A percentile compares a stretch with the other conserved stretches of the same genome.
Evolutionary conservation across 2,329 filamentous ascomycete species (phyloP).

Genomic region (Xylariales sp.): DNA sequence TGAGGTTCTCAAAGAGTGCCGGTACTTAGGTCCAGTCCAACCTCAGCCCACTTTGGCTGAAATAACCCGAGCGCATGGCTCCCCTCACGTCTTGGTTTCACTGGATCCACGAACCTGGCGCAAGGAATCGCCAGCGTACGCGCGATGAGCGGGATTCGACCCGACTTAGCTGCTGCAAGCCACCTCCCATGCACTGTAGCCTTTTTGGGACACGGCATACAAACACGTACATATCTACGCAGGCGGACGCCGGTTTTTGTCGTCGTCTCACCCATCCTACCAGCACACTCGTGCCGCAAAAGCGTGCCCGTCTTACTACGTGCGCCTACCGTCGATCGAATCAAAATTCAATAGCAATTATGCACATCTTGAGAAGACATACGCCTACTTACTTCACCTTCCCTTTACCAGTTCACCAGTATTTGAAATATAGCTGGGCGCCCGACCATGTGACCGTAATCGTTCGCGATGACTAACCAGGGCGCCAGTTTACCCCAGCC

Average conservation of each 20-base stretch:
- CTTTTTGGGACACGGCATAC: conserved; percentile 21
- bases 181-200: conserved; percentile 35
- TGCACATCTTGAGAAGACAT: background rate
- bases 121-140: conserved; percentile 33
- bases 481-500: conserved; percentile 12
- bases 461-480: conserved; percentile 11
- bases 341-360: conserved; percentile 3
- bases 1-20: conserved; percentile 21
- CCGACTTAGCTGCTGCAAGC: conserved; percentile 37
- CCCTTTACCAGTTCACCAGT: background rate
- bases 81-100: conserved; percentile 30
- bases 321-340: conserved; percentile 16
- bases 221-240: conserved; percentile 15
- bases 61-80: conserved; percentile 38
- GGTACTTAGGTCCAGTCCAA: conserved; percentile 15
- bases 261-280: conserved; percentile 2
- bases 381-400: conserved; percentile 6
- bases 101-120: conserved; percentile 39
- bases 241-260: conserved; percentile 9
- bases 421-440: conserved; percentile 6
- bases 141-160: conserved; percentile 36
- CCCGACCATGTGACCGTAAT: conserved; percentile 14
- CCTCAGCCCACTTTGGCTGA: conserved; percentile 22
- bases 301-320: conserved; percentile 17
- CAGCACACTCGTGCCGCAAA: background rate